Base-by-base conservation (phyloP, 371 early-diverging fungal species). In the Mucor velutinosus region DNA sequence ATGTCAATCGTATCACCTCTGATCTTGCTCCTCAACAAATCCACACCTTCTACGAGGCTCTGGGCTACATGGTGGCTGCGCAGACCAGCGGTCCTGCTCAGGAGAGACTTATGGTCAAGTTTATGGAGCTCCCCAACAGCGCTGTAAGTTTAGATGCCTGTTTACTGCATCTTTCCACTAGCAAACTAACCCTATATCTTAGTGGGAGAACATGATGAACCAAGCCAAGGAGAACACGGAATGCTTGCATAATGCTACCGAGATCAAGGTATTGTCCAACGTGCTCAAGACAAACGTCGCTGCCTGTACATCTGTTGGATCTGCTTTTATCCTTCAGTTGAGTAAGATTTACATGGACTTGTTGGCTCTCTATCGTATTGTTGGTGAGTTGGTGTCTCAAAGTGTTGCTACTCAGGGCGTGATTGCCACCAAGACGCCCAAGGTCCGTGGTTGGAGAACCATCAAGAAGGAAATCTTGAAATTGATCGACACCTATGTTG, bases 1-100 rank as follows among this genome's bases (percentile, higher is more conserved):
- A 79, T 6, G 89, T 97, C 45, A 87, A 89, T 35, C 74, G 79
- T 30, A 95, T 94, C 72, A 98, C 95, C 0, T 87, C 90, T 17
- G 97, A 97, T 72, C 86, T 99, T 35, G 82, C 87, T 29, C 93
- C 97, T 21, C 92, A 92, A 64, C 98, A 97, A 88, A 90, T 95
- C 39, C 94, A 96, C 74, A 95, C 95, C 5, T 98, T 99, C 79
- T 97, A 97, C 76, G 97, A 97, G 78, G 97, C 98, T 25, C 92
- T 96, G 51, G 98, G 98, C 27, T 90, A 94, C 75, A 96, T 99
- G 92, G 94, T 99, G 53, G 87, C 94, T 41, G 94, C 97, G 4
- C 95, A 97, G 71, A 84, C 88, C 27, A 90, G 92, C 55, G 74
- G 84, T 25, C 69, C 70, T 25, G 77, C 81, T 19, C 96, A 94